Percentiles rank a stretch among this genome's conserved stretches.
These are phyloP conservation scores for Cladophialophora bantiana DNA, from an alignment of 2,329 filamentous ascomycete genomes.

Conservation along the genomic window DNA sequence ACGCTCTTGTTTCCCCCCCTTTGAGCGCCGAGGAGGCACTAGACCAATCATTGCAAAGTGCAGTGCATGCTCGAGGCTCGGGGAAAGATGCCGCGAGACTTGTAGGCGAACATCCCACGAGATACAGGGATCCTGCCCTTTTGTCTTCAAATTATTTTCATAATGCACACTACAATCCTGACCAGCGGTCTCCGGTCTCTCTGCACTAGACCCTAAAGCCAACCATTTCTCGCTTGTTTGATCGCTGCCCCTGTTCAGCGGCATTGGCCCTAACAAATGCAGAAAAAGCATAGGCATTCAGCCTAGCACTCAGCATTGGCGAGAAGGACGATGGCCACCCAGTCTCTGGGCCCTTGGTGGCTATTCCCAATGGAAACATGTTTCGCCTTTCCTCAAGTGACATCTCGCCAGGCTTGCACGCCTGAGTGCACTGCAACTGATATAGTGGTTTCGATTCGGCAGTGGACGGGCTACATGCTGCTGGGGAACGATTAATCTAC, in stretches of 20 bases:
- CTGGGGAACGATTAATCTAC: conserved; percentile 1
- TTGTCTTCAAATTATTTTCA: background rate
- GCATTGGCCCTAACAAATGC: conserved; percentile 8
- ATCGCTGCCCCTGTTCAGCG: conserved; percentile 1
- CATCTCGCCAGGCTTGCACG: background rate
- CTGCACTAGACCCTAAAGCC: background rate
- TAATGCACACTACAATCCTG: background rate
- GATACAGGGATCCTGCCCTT: conserved; percentile 4
- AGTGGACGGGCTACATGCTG: conserved; percentile 8
- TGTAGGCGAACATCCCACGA: conserved; percentile 14
- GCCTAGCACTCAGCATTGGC: conserved; percentile 14
- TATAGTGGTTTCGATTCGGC: conserved; percentile 5
- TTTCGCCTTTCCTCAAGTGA: conserved; percentile 12
- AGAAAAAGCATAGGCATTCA: background rate
- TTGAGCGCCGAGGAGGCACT: background rate
- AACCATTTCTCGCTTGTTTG: conserved; percentile 2
- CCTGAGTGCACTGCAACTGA: background rate
- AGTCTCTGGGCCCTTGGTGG: conserved; percentile 2
- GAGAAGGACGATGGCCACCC: conserved; percentile 3
- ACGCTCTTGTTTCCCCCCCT: background rate
- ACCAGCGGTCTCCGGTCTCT: background rate
- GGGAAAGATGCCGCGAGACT: background rate
- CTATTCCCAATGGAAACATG: background rate
- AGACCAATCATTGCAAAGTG: background rate
- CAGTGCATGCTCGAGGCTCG: conserved; percentile 2